Conservation (phyloP, 768 basidiomycete genomes). For the Leccinum incarnatum region DNA sequence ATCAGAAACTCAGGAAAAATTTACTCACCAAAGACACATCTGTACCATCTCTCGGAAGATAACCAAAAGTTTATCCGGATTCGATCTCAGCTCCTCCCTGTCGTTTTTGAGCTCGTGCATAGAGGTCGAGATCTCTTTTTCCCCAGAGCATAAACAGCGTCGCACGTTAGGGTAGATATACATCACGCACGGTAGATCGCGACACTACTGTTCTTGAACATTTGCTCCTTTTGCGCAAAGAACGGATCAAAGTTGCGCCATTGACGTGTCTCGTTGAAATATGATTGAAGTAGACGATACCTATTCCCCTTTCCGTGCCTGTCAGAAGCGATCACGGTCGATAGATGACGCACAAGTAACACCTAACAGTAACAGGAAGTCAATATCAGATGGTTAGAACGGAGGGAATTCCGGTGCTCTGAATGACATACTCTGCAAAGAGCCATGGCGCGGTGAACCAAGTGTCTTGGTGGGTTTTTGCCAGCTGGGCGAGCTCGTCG, state of each 20-base stretch:
- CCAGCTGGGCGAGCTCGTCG: conserved; percentile 54
- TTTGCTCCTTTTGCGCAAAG: conserved; percentile 69
- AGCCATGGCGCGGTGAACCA: conserved; percentile 97
- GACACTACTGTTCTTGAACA: conserved; percentile 73
- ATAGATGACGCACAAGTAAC: conserved; percentile 57
- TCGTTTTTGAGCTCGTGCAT: conserved; percentile 63
- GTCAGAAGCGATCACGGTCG: neutral
- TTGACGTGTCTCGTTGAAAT: conserved; percentile 60
- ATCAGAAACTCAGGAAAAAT: neutral
- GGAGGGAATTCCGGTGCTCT: neutral
- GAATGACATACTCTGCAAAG: conserved; percentile 76
- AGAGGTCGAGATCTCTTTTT: conserved; percentile 65
- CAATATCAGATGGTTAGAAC: conserved; percentile 1
- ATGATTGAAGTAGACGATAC: conserved; percentile 79
- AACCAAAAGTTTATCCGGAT: conserved; percentile 54
- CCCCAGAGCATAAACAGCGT: neutral
- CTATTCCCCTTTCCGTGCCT: conserved; percentile 36
- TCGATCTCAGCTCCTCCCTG: conserved; percentile 41
- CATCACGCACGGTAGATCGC: conserved; percentile 71
- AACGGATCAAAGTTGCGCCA: conserved; percentile 88
- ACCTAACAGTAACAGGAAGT: conserved; percentile 39
- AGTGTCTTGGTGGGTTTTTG: conserved; percentile 49
- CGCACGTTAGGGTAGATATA: neutral
- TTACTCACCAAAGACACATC: conserved; percentile 72
- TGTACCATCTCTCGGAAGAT: conserved; percentile 85